phyloP scores from a whole-genome alignment of 2,329 filamentous ascomycete genomes.

The Orbilia ellipsospora region DNA sequence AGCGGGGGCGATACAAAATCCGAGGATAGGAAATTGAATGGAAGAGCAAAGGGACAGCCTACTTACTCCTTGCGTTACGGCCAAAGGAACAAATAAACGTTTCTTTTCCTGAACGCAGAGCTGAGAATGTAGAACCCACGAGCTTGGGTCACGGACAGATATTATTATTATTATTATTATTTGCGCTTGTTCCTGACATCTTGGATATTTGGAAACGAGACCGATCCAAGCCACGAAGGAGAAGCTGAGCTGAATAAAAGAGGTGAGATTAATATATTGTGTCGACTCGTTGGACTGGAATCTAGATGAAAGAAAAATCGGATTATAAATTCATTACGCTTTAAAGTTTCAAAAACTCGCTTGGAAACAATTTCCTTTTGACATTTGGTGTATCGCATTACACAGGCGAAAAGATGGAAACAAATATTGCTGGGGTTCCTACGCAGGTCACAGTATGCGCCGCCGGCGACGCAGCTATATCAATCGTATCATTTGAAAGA shows the following conservation, averaged over 20 bases:
- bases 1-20: no score
- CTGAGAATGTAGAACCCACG: slow-evolving; percentile 5
- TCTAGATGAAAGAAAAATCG: slow-evolving; percentile 8
- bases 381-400: slow-evolving; percentile 2
- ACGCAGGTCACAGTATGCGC: slow-evolving; percentile 14
- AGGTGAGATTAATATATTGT: slow-evolving; percentile 5
- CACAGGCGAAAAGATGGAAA: slow-evolving; percentile 1
- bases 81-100: slow-evolving; percentile 15
- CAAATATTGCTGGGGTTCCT: not conserved
- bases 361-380: slow-evolving; percentile 4
- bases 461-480: slow-evolving; percentile 3
- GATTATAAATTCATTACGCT: slow-evolving; percentile 8
- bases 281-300: not conserved
- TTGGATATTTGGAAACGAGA: slow-evolving; percentile 12
- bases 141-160: slow-evolving; percentile 16
- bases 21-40: no score
- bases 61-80: slow-evolving; percentile 9
- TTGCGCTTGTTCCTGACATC: no score
- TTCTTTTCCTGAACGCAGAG: no score
- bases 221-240: slow-evolving; percentile 7
- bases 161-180: not conserved
- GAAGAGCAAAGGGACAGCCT: no score
- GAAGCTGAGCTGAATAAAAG: not conserved
- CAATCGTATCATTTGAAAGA: not conserved
- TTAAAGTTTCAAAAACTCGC: slow-evolving; percentile 6